phyloP scores from a whole-genome alignment of 768 basidiomycete species.

The Hericium rajendrae region DNA sequence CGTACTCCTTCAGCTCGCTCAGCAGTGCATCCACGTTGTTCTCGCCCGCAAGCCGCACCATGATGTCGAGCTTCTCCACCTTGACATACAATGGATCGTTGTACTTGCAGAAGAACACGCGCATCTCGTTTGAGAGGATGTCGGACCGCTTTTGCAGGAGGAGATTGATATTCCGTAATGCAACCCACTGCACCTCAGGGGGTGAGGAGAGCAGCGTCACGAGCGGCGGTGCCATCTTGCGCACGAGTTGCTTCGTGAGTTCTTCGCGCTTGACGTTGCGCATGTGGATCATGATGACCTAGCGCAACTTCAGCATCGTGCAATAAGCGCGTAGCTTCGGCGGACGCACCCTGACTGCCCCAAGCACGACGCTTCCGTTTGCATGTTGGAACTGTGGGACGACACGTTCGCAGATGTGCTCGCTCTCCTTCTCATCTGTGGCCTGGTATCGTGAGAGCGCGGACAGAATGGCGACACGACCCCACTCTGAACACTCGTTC shows the following conservation, averaged over 20 bases:
- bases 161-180: slow-evolving; percentile 91
- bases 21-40: slow-evolving; percentile 90
- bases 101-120: slow-evolving; percentile 99
- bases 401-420: slow-evolving; percentile 97
- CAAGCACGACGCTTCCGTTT: slow-evolving; percentile 93
- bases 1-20: slow-evolving; percentile 93
- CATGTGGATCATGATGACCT: slow-evolving; percentile 99
- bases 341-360: slow-evolving; percentile 75
- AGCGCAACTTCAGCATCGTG: neutral
- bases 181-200: slow-evolving; percentile 98
- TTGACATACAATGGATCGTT: slow-evolving; percentile 99
- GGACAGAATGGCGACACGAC: slow-evolving; percentile 85
- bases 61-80: slow-evolving; percentile 96
- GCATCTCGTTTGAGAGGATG: slow-evolving; percentile 90
- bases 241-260: slow-evolving; percentile 71
- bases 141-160: slow-evolving; percentile 90
- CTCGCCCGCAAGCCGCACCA: slow-evolving; percentile 87
- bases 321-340: neutral
- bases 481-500: slow-evolving; percentile 99
- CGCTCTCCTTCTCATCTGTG: slow-evolving; percentile 87
- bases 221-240: slow-evolving; percentile 95
- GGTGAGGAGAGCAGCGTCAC: slow-evolving; percentile 95
- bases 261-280: slow-evolving; percentile 74
- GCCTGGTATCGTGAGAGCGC: slow-evolving; percentile 79
- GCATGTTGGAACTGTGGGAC: slow-evolving; percentile 98